phyloP scores from a whole-genome alignment of 1,139 yeast species.

The Blastobotrys elegans region DNA sequence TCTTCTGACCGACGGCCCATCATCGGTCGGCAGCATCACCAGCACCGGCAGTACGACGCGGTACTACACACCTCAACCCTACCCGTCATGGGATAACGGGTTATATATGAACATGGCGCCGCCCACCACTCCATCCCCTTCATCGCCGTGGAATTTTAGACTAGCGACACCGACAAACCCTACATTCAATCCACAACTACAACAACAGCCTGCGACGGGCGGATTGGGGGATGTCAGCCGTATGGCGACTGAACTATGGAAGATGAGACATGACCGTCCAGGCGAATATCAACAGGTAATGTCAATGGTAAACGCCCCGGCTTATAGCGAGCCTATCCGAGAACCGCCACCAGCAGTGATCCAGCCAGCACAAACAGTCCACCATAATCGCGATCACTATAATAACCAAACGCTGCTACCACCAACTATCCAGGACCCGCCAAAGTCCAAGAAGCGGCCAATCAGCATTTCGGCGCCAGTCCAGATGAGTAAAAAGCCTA shows the following conservation, averaged over 20 bases:
- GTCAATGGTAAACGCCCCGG: not conserved
- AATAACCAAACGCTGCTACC: too few species aligned
- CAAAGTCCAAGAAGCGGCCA: not conserved
- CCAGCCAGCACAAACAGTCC: too few species aligned
- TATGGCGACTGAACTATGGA: not conserved
- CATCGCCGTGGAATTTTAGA: not conserved
- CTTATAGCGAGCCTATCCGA: not conserved
- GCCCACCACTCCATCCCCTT: not conserved
- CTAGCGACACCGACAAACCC: not conserved
- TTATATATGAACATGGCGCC: not conserved
- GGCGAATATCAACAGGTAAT: not conserved
- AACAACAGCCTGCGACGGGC: too few species aligned
- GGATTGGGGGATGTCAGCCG: not conserved
- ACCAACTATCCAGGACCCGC: not conserved
- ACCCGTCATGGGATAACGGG: not conserved
- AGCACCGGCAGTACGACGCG: not conserved
- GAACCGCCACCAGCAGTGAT: not conserved
- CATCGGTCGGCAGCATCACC: not conserved
- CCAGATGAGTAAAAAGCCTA: not conserved
- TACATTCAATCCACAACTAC: not conserved
- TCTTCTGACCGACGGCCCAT: not conserved
- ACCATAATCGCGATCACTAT: too few species aligned
- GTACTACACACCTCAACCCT: not conserved
- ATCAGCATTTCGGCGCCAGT: not conserved
- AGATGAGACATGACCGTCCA: slow-evolving; percentile 2